These are phyloP conservation scores for Podila verticillata DNA, from an alignment of 192 early-diverging fungal species.

Conservation along the genomic window DNA sequence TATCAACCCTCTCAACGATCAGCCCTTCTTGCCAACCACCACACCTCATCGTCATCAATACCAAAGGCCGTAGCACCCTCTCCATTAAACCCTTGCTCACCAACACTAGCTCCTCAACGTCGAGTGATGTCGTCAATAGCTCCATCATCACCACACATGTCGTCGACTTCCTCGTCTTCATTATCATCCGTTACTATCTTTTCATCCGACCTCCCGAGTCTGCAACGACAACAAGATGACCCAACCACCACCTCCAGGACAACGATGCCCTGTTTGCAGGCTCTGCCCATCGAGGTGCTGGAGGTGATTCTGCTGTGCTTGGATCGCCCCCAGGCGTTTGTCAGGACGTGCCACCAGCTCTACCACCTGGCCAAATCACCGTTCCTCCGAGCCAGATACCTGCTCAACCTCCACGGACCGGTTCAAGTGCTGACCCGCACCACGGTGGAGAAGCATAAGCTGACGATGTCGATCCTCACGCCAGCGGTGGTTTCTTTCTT, in stretches of 20 bases:
- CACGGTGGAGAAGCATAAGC: conserved; percentile 17
- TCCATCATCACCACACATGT: conserved; percentile 1
- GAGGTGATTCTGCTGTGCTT: conserved; percentile 30
- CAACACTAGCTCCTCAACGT: neutral
- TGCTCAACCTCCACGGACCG: conserved; percentile 25
- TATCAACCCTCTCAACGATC: neutral
- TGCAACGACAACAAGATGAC: neutral
- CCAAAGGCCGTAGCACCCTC: neutral
- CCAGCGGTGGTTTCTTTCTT: conserved; percentile 19
- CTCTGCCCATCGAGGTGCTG: conserved; percentile 31
- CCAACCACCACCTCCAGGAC: neutral
- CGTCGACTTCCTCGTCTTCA: neutral
- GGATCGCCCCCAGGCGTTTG: conserved; percentile 14
- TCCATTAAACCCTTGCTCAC: neutral
- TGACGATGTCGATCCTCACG: conserved; percentile 31
- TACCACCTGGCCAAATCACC: conserved; percentile 18
- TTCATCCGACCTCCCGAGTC: neutral
- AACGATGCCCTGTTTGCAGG: neutral
- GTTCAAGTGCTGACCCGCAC: conserved; percentile 34
- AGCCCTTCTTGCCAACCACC: neutral
- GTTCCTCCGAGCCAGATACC: conserved; percentile 23
- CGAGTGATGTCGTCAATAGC: neutral
- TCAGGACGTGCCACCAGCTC: conserved; percentile 19
- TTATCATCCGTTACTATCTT: neutral
- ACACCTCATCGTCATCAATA: neutral